These are phyloP conservation scores for Scheffersomyces coipomensis DNA, from an alignment of 805 yeast species.

Conservation along the genomic window DNA sequence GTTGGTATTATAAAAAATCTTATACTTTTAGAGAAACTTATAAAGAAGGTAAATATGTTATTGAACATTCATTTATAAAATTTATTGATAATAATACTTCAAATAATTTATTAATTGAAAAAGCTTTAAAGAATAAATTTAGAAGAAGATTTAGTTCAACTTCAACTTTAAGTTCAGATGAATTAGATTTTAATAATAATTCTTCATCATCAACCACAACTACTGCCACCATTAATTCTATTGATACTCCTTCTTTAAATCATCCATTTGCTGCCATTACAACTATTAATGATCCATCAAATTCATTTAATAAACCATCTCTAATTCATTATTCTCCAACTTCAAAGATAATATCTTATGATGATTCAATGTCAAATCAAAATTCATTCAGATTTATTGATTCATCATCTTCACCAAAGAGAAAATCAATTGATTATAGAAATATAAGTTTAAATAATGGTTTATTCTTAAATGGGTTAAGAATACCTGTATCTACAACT, in stretches of 20 bases:
- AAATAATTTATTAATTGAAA: slow-evolving; percentile 29
- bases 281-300: background rate
- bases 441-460: slow-evolving; percentile 6
- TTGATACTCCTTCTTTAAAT: background rate
- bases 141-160: slow-evolving; percentile 16
- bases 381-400: background rate
- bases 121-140: slow-evolving; percentile 17
- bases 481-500: slow-evolving; percentile 8
- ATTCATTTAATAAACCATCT: background rate
- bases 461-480: slow-evolving; percentile 11
- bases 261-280: too few relatives aligned
- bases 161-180: slow-evolving; percentile 6
- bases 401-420: background rate
- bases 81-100: slow-evolving; percentile 34
- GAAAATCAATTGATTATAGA: slow-evolving; percentile 7
- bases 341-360: background rate
- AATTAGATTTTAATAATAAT: slow-evolving; percentile 9
- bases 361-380: background rate
- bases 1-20: slow-evolving; percentile 43
- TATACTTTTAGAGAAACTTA: slow-evolving; percentile 33
- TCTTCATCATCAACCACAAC: background rate
- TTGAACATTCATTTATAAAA: slow-evolving; percentile 35
- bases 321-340: background rate
- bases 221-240: background rate
- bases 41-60: slow-evolving; percentile 45